Conservation (phyloP, 73 alveolate species). For the Durusdinium trenchii region DNA sequence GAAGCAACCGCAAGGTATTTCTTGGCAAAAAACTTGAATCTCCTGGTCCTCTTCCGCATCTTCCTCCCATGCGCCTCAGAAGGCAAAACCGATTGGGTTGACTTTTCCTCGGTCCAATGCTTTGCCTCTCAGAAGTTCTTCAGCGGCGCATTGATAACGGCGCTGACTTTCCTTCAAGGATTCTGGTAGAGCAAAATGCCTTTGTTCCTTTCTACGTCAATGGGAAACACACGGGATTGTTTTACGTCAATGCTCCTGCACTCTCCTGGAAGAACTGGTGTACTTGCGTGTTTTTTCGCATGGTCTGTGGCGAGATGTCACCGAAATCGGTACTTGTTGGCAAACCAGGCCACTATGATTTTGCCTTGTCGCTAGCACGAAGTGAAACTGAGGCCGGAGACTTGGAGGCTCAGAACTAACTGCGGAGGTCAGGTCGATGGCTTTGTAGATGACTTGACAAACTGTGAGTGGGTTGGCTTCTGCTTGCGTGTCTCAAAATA, state of each 20-base stretch:
- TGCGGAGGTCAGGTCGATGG: not conserved
- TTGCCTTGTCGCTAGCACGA: too few species aligned
- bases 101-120: too few species aligned
- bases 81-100: too few species aligned
- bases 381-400: not conserved
- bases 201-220: not conserved
- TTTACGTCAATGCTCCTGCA: too few species aligned
- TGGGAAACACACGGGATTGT: too few species aligned
- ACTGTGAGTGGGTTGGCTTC: not conserved
- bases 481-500: not conserved
- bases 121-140: conserved; percentile 23
- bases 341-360: too few species aligned
- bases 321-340: too few species aligned
- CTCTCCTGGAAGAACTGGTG: not conserved
- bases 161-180: conserved; percentile 11
- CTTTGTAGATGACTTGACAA: not conserved
- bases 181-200: not conserved
- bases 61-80: too few species aligned
- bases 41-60: too few species aligned
- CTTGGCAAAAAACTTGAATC: too few species aligned
- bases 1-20: too few species aligned
- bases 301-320: not conserved
- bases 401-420: not conserved
- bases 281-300: not conserved
- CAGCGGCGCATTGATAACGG: conserved; percentile 34